Base-by-base conservation (phyloP, 2,329 filamentous ascomycete species). In the Aphanoascus verrucosus region DNA sequence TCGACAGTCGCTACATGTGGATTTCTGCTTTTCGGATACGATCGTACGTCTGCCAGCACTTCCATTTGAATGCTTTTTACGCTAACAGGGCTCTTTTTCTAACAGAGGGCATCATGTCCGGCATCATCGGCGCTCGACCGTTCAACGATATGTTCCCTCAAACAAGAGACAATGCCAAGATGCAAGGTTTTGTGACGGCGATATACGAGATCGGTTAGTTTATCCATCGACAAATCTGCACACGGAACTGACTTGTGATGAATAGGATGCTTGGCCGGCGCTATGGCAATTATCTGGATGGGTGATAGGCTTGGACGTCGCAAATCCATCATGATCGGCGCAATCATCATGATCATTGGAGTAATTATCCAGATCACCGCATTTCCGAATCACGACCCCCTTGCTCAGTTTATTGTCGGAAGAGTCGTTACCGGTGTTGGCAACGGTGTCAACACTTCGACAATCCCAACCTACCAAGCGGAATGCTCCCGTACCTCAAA, bases 1-100 rank as follows among this genome's bases (percentile, higher is more conserved):
- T 82, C 82, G 1, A 74, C 76, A n/a, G 75, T 84, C 35, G 78
- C 79, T 7, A 81, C 79, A 1, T 79, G 75, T 5, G 79, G 77
- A 3, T 81, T 82, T 65, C 64, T 80, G 12, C 73, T 80, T 15
- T 79, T 79, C 56, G 77, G 76, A 42, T 79, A 79, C 59, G 75
- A 79, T 55, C 77, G 45, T 48, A 48, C 8, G 45, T 46, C 31
- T 35, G 14, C 65, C 69, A 61, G 52, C n/a, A n/a, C 15, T 32
- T 15, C 5, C 11, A 2, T 48, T 15, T 41, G 4, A 15, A 6
- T 6, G 9, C n/a, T 32, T n/a, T 40, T 28, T 17, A 11, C 19
- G 17, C 17, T 38, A 19, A 52, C 12, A 31, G 8, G n/a, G 14
- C 23, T 32, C 56, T 7, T 6, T 17, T 9, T 11, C 35, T 38